Evolutionary conservation across 495 filamentous ascomycete species (phyloP).

Genomic region (Rusavskia elegans): DNA sequence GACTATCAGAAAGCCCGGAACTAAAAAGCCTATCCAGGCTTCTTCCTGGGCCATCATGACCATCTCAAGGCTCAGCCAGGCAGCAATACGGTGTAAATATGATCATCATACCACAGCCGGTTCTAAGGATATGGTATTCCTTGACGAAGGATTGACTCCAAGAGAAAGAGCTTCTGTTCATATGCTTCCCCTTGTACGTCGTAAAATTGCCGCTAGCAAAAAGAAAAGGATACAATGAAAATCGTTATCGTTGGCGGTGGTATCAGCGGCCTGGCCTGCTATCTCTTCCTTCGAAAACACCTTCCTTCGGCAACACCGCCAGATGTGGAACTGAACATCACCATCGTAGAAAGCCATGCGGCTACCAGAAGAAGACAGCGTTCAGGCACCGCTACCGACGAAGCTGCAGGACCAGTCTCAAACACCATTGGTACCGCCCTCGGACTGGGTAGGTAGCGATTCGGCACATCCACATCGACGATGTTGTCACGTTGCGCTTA

Average conservation of each 20-base stretch:
- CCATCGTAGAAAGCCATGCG: constrained; percentile 24
- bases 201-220: too few species aligned
- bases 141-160: too few species aligned
- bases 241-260: constrained; percentile 39
- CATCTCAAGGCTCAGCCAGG: too few species aligned
- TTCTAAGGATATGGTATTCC: too few species aligned
- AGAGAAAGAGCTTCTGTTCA: too few species aligned
- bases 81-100: too few species aligned
- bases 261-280: constrained; percentile 30
- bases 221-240: constrained; percentile 21
- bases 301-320: constrained; percentile 18
- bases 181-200: too few species aligned
- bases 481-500: not conserved
- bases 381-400: not conserved
- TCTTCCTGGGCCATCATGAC: too few species aligned
- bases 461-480: not conserved
- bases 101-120: too few species aligned
- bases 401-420: constrained; percentile 16
- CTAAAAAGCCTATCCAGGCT: too few species aligned
- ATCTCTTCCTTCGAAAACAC: constrained; percentile 33
- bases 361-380: not conserved
- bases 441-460: constrained; percentile 14
- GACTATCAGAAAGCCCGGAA: too few species aligned
- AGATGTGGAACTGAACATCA: constrained; percentile 14
- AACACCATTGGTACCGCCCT: constrained; percentile 33